A percentile compares a stretch with the other conserved stretches of the same genome.
Conservation (phyloP, 1,139 yeast species). For the Kazachstania sp. region DNA sequence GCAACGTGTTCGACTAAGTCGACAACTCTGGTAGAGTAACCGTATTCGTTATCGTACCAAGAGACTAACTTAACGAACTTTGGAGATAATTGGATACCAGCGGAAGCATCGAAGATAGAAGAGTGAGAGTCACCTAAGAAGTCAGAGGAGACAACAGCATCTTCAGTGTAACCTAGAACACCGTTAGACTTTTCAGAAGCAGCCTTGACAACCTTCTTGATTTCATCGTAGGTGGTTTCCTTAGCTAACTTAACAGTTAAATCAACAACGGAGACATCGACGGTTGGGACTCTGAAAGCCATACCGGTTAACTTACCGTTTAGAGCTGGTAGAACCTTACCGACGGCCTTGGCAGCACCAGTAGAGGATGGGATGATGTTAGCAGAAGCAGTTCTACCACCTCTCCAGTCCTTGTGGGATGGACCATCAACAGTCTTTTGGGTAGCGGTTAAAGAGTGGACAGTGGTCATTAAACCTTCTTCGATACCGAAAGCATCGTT, state of each 20-base stretch:
- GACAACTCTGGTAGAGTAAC: slow-evolving; percentile 86
- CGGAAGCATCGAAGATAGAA: slow-evolving; percentile 74
- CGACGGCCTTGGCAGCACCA: slow-evolving; percentile 90
- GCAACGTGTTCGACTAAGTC: slow-evolving; percentile 78
- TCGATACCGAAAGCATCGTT: slow-evolving; percentile 73
- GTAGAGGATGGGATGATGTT: slow-evolving; percentile 86
- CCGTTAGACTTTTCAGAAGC: slow-evolving; percentile 70
- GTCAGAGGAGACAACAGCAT: slow-evolving; percentile 77
- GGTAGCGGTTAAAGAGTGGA: slow-evolving; percentile 82
- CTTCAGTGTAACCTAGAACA: slow-evolving; percentile 74
- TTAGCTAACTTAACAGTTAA: slow-evolving; percentile 62
- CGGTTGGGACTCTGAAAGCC: slow-evolving; percentile 85
- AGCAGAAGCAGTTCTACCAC: slow-evolving; percentile 88
- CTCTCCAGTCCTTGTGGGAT: slow-evolving; percentile 93
- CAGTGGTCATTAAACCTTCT: slow-evolving; percentile 85
- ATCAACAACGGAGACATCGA: slow-evolving; percentile 75
- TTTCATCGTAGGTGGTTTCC: slow-evolving; percentile 67
- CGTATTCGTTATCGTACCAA: slow-evolving; percentile 87
- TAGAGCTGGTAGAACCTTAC: slow-evolving; percentile 78
- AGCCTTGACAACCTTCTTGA: slow-evolving; percentile 57
- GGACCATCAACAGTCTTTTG: slow-evolving; percentile 91
- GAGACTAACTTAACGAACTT: slow-evolving; percentile 76
- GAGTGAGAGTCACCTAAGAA: slow-evolving; percentile 71
- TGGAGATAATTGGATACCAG: slow-evolving; percentile 79
- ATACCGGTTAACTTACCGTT: slow-evolving; percentile 85